These are phyloP conservation scores for Scedosporium dehoogii DNA, from an alignment of 2,329 filamentous ascomycete genomes.

Conservation along the genomic window DNA sequence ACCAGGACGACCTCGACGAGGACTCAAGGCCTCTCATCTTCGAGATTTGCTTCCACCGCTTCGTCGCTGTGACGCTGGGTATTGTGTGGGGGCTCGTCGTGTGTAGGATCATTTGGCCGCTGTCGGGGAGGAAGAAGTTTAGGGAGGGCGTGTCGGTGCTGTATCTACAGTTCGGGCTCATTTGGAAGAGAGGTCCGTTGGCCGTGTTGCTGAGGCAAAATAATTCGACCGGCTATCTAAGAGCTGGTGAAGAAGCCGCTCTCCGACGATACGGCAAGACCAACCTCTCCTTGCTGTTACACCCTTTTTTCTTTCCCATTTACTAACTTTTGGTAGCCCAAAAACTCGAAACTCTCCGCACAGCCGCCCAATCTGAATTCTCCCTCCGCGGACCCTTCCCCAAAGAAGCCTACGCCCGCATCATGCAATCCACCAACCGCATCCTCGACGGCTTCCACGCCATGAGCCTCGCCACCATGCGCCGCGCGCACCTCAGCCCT, in stretches of 20 bases:
- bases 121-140: slow-evolving; percentile 78
- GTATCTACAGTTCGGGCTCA: slow-evolving; percentile 87
- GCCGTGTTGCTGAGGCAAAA: slow-evolving; percentile 57
- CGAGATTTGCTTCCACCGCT: slow-evolving; percentile 79
- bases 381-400: slow-evolving; percentile 84
- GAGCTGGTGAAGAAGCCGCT: slow-evolving; percentile 75
- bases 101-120: slow-evolving; percentile 85
- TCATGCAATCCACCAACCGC: slow-evolving; percentile 70
- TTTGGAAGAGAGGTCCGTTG: slow-evolving; percentile 91
- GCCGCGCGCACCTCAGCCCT: slow-evolving; percentile 62
- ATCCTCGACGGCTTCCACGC: slow-evolving; percentile 92
- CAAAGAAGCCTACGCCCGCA: slow-evolving; percentile 57
- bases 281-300: slow-evolving; percentile 5
- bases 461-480: slow-evolving; percentile 86
- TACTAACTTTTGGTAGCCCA: slow-evolving; percentile 29
- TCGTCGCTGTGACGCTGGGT: slow-evolving; percentile 75
- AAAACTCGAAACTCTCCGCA: slow-evolving; percentile 63
- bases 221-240: slow-evolving; percentile 62
- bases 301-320: background rate
- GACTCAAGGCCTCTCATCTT: slow-evolving; percentile 74
- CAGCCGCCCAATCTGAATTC: slow-evolving; percentile 72
- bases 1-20: slow-evolving; percentile 82
- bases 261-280: slow-evolving; percentile 62
- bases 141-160: slow-evolving; percentile 83
- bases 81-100: slow-evolving; percentile 89